These are phyloP conservation scores for Sporobolomyces pararoseus DNA, from an alignment of 768 basidiomycete genomes.

Conservation along the genomic window DNA sequence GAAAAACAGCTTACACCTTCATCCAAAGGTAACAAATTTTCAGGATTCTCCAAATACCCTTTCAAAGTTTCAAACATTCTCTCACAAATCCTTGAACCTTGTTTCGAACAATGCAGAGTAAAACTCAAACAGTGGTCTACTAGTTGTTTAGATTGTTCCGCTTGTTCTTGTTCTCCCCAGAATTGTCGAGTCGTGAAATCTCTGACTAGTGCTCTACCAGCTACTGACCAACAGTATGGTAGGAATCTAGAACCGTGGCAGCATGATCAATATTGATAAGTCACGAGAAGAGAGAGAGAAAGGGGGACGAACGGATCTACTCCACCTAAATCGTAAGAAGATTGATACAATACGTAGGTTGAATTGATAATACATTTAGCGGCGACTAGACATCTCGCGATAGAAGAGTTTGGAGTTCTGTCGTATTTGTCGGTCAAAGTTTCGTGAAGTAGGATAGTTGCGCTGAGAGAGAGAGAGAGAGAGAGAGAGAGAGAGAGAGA, in stretches of 20 bases:
- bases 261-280: too few species aligned
- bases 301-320: conserved; percentile 31
- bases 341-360: conserved; percentile 28
- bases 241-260: conserved; percentile 30
- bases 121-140: conserved; percentile 34
- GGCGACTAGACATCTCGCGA: conserved; percentile 23
- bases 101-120: conserved; percentile 13
- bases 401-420: conserved; percentile 21
- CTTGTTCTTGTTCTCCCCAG: conserved; percentile 27
- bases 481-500: too few species aligned
- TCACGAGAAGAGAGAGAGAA: neutral
- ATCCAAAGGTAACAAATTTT: conserved; percentile 31
- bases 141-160: neutral
- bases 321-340: conserved; percentile 27
- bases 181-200: conserved; percentile 28
- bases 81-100: conserved; percentile 6
- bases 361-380: conserved; percentile 41
- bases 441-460: conserved; percentile 41
- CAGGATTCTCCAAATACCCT: conserved; percentile 21
- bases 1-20: neutral
- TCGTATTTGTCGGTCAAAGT: conserved; percentile 28
- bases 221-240: conserved; percentile 29
- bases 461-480: conserved; percentile 8
- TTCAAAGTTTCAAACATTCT: conserved; percentile 7
- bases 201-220: conserved; percentile 33